Evolutionary conservation across 352 stramenopile species (phyloP).

Genomic region (Globisporangium recalcitrans): DNA sequence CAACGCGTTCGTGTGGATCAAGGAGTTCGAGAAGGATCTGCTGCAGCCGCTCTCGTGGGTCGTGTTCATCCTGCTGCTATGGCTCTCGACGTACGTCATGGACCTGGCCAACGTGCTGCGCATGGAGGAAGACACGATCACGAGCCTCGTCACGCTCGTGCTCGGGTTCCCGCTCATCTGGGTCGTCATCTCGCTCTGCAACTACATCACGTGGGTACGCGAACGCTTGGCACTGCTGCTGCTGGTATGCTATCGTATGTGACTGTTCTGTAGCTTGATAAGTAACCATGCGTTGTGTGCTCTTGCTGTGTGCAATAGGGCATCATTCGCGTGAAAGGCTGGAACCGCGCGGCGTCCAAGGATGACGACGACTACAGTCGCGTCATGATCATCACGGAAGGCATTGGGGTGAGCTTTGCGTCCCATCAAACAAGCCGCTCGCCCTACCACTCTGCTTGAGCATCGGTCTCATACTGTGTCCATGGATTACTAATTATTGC

Average conservation of each 20-base stretch:
- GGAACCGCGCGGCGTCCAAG: conserved; percentile 57
- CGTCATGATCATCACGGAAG: conserved; percentile 85
- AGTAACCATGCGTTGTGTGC: background rate
- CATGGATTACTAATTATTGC: background rate
- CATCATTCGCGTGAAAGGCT: conserved; percentile 79
- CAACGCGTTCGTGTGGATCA: conserved; percentile 60
- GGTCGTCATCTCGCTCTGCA: conserved; percentile 75
- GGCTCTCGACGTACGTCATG: conserved; percentile 67
- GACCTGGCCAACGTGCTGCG: conserved; percentile 37
- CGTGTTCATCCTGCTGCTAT: conserved; percentile 72
- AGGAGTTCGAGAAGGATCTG: conserved; percentile 83
- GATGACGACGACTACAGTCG: conserved; percentile 82
- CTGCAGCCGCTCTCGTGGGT: conserved; percentile 73
- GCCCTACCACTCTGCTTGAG: background rate
- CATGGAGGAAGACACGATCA: conserved; percentile 38
- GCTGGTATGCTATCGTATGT: background rate
- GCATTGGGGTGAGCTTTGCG: conserved; percentile 53
- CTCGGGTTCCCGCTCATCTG: conserved; percentile 75
- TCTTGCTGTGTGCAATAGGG: conserved; percentile 25
- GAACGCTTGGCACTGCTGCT: no score
- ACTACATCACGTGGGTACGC: conserved; percentile 73
- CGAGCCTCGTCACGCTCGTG: conserved; percentile 52
- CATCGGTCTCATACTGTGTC: background rate
- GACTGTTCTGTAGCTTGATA: background rate
- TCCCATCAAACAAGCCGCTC: no score